phyloP scores from a whole-genome alignment of 208 protist species.

The Trypanosoma boissoni region DNA sequence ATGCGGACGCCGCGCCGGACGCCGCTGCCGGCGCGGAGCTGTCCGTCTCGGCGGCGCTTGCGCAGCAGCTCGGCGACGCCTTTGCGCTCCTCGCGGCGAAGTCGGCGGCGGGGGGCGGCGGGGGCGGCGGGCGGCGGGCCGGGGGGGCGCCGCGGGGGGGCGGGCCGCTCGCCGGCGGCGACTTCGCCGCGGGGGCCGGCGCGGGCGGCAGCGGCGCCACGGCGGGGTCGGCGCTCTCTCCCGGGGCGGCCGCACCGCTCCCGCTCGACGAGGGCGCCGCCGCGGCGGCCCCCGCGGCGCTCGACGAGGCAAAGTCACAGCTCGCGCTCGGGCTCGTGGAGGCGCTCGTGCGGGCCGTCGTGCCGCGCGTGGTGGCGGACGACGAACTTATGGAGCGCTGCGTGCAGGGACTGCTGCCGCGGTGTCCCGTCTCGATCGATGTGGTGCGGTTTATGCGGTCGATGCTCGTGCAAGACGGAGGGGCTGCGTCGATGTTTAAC shows the following conservation, averaged over 20 bases:
- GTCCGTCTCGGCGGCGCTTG: slow-evolving; percentile 4
- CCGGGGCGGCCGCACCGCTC: too few species aligned
- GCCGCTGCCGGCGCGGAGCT: neutral
- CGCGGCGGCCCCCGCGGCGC: slow-evolving; percentile 18
- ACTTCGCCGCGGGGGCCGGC: neutral
- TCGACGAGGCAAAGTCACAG: slow-evolving; percentile 65
- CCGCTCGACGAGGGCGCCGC: neutral
- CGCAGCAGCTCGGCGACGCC: slow-evolving; percentile 17
- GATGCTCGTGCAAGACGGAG: slow-evolving; percentile 29
- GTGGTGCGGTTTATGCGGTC: slow-evolving; percentile 55
- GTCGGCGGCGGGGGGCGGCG: neutral
- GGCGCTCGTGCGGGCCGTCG: slow-evolving; percentile 42
- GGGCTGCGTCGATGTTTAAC: slow-evolving; percentile 31
- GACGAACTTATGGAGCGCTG: slow-evolving; percentile 57
- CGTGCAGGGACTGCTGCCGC: slow-evolving; percentile 54
- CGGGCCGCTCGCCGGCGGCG: too few species aligned
- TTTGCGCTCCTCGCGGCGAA: slow-evolving; percentile 13
- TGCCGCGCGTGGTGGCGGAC: slow-evolving; percentile 43
- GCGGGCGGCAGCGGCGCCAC: neutral
- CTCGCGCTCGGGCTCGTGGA: slow-evolving; percentile 70
- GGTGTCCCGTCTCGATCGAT: slow-evolving; percentile 42
- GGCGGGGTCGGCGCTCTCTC: neutral
- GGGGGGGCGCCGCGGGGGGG: too few species aligned
- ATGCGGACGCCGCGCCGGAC: neutral
- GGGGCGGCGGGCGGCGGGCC: neutral